Base-by-base conservation (phyloP, 2,329 filamentous ascomycete species). In the Ceratocystis variospora region DNA sequence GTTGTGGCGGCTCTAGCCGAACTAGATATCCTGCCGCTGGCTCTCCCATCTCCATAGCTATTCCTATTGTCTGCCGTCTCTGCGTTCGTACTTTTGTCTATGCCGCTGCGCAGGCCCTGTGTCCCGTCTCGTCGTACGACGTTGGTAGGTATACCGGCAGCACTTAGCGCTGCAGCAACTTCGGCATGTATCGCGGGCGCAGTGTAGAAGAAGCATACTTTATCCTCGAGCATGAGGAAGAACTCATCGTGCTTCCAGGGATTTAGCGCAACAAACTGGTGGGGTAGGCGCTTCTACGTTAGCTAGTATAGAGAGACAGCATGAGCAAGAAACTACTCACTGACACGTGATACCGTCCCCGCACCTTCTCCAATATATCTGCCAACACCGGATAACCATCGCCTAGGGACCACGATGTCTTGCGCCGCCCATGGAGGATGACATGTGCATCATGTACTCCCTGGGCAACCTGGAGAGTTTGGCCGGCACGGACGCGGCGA, bases 131-230 rank as follows among this genome's bases (percentile, higher is more conserved):
- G 69, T 31, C 69, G 69, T 57, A 70, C 68, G 48, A 71, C 68
- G 7, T 70, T 71, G 15, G 70, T 68, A 12, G 70, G 68, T 62
- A 70, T 69, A 7, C 67, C 63, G 22, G 70, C 70, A 15, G 62
- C 62, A 37, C 69, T 70, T 22, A 69, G 70, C 48, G 69, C 68
- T 25, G 70, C 68, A 45, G 67, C 67, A 48, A 70, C 66, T 62
- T 70, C 68, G 64, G 69, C 68, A 25, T 31, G 53, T 25, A 31
- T n/a, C 3, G 53, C 53, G 8, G 70, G 69, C 41, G 69, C 68
- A 12, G 69, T 69, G 64, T 70, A 70, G 57, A 69, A 70, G 67
- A 69, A 70, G 41, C 69, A 69, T 62, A 70, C 68, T 62, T 70
- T 70, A 62, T 70, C 69, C 57, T 67, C 61, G 37, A 67, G 33